Base-by-base conservation (phyloP, 106 monocot species). In the Agapanthus africanus region DNA sequence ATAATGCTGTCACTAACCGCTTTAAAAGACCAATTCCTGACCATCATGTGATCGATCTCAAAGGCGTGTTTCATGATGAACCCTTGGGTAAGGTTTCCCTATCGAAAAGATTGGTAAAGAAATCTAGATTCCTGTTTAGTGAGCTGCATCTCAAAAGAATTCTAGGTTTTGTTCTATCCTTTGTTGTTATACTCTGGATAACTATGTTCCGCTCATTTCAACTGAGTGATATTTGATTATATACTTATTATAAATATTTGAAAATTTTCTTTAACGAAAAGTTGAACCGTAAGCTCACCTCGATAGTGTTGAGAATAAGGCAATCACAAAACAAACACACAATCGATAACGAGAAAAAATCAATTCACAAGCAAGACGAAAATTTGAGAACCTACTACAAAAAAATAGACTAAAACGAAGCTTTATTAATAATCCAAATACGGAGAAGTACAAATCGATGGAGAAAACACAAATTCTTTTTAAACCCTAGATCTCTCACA, bases 41-140 rank as follows among this genome's bases (percentile, higher is more conserved):
- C 3, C 22, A 70, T 37, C 11, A 4, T 38, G 23, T 26, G 21
- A 23, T 39, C 37, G 11, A 56, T 19, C n/a, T 59, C 2, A 41
- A 40, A 1, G 60, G 47, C 3, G 11, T 59, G 6, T 71, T 78
- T 65, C 19, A 41, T 0, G 65, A 66, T 40, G 82, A 78, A 23
- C 51, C 42, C 6, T 59, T 71, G n/a, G 82, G 82, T 82, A 67
- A 66, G 82, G 41, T 39, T 65, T 70, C 36, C 38, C 31, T 18
- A 40, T 73, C 69, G n/a, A 51, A 49, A 47, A 7, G 25, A 3
- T 37, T 32, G 13, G 36, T 71, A 40, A 65, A 33, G 33, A 37
- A 34, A 25, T 13, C 46, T 2, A 52, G 50, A 7, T 66, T 31
- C 9, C 6, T 61, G 19, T 35, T 16, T 62, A 52, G 41, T n/a